Evolutionary conservation across 2,329 filamentous ascomycete genomes (phyloP), one percentile per base, ranked within the genome.

Genomic region (Botryosphaeria dothidea): DNA sequence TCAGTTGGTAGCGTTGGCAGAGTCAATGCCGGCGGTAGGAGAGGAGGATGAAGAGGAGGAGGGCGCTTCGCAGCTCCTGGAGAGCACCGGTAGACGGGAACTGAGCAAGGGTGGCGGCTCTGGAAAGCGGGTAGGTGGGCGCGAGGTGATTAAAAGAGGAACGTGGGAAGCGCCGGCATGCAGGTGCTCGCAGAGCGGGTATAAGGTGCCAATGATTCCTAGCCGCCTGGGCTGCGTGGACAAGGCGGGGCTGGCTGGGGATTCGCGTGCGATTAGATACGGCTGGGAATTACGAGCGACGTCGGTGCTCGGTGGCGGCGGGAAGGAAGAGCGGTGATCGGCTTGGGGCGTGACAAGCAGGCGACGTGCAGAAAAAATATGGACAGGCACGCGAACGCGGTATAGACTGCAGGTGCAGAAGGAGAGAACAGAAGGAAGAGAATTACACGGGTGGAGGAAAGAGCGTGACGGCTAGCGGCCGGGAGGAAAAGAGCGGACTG

Each of bases 401-500:
- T 6, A 15, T 41, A 17, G 38, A 41, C 38, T 15, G 38, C 17
- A 5, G 38, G 38, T 5, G 38, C 38, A 41, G 9, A 48, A 23
- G 21, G 19, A 25, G 25, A 29, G 56, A 52, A 52, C 27, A 36
- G 49, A 15, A 29, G 17, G 48, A 19, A 58, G 54, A 58, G 38
- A 46, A 45, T 21, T 21, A 46, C 54, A 21, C 25, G 38, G 54
- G 25, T 34, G 25, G 41, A 46, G 38, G 23, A 60, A 60, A 46
- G 56, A 60, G 56, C 56, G 56, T 60, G 8, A 41, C 56, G 56
- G 56, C 56, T 60, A 46, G 56, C 56, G 56, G 56, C 56, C 56
- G 41, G 8, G 56, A 60, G 56, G 56, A 60, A 60, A 60, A 60
- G 56, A 60, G 56, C 56, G 56, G 56, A 60, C 38, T 60, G 56